These are phyloP conservation scores for Cucurbita ficifolia DNA, from an alignment of 306 rosid species.

Conservation along the genomic window DNA sequence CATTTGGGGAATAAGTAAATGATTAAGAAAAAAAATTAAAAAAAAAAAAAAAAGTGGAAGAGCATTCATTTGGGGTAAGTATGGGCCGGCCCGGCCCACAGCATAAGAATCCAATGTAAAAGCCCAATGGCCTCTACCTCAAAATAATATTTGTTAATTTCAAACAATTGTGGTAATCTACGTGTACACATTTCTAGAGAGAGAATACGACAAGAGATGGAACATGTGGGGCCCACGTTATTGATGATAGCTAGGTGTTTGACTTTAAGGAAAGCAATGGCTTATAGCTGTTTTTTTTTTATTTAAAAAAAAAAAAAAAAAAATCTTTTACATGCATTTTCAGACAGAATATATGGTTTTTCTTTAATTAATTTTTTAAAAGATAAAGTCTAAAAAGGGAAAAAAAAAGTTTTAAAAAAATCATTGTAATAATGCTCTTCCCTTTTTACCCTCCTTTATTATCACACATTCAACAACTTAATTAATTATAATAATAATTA, in stretches of 20 bases:
- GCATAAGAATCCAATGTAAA: background rate
- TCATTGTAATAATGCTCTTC: background rate
- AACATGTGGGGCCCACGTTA: background rate
- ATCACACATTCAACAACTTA: background rate
- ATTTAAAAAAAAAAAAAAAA: no score
- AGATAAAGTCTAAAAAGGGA: background rate
- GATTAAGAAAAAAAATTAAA: no score
- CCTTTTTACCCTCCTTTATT: background rate
- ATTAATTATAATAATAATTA: background rate
- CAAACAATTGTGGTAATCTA: background rate
- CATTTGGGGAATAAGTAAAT: no score
- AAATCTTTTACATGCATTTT: background rate
- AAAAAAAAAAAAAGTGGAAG: background rate
- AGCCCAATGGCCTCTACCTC: background rate
- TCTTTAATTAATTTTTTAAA: background rate
- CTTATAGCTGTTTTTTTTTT: conserved; percentile 12
- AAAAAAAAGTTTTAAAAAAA: background rate
- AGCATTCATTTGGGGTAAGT: background rate
- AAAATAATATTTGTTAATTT: background rate
- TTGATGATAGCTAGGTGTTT: conserved; percentile 1
- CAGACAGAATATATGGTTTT: background rate
- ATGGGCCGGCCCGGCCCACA: background rate
- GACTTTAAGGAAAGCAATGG: conserved; percentile 28
- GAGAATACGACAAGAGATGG: background rate
- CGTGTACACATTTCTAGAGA: background rate